Evolutionary conservation across 768 basidiomycete species (phyloP).

Genomic region (Macrolepiota fuliginosa): DNA sequence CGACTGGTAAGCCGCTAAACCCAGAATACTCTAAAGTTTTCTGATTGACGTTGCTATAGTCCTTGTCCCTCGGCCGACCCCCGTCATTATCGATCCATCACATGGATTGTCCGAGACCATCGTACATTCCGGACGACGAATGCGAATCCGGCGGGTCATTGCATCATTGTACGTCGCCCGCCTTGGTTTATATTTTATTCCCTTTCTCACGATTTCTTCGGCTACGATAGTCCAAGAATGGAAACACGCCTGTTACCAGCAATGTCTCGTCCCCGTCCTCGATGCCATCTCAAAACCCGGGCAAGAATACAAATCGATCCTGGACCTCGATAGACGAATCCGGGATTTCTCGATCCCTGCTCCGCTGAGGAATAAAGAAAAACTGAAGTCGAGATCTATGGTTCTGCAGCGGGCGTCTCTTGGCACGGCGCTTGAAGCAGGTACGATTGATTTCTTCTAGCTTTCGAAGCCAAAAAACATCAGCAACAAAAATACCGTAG

Average conservation of each 20-base stretch:
- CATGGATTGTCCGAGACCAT: conserved; percentile 54
- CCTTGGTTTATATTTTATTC: background rate
- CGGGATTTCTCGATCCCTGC: conserved; percentile 60
- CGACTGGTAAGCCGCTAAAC: conserved; percentile 39
- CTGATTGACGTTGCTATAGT: conserved; percentile 27
- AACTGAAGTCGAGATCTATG: conserved; percentile 36
- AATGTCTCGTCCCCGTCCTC: conserved; percentile 61
- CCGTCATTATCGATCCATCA: conserved; percentile 62
- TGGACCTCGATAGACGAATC: conserved; percentile 56
- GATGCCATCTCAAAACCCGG: conserved; percentile 55
- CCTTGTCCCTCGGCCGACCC: conserved; percentile 65
- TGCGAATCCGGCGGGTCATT: conserved; percentile 34
- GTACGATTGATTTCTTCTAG: conserved; percentile 30
- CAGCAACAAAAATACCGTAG: background rate
- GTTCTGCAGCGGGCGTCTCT: conserved; percentile 61
- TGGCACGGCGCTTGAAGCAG: conserved; percentile 59
- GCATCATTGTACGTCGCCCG: conserved; percentile 37
- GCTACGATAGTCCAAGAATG: conserved; percentile 57
- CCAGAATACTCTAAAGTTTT: background rate
- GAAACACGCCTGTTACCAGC: conserved; percentile 62
- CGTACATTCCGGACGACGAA: conserved; percentile 39
- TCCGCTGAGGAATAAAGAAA: conserved; percentile 40
- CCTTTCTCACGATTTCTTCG: conserved; percentile 1
- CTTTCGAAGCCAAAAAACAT: background rate
- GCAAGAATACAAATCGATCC: conserved; percentile 45